Percentiles rank a stretch among this genome's conserved stretches.
Evolutionary conservation across 2,329 filamentous ascomycete genomes (phyloP).

Genomic region (Dactylellina haptotyla): DNA sequence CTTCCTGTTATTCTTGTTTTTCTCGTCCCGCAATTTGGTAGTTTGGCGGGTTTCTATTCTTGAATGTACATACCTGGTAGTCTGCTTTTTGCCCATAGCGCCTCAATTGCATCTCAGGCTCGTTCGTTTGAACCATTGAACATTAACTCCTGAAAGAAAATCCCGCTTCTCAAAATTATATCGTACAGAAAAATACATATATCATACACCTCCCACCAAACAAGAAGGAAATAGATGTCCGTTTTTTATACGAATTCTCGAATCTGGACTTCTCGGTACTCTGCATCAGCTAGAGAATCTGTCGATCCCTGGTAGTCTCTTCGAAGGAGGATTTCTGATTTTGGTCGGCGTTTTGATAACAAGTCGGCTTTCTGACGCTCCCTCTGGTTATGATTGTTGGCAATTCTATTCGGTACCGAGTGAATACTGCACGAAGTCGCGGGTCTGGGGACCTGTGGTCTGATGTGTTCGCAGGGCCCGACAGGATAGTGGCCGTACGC

Average conservation of each 20-base stretch:
- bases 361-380: constrained; percentile 32
- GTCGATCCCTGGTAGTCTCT: constrained; percentile 31
- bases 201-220: constrained; percentile 7
- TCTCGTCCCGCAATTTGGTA: background rate
- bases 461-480: constrained; percentile 11
- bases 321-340: constrained; percentile 29
- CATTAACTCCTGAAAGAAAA: no score
- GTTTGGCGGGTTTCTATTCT: constrained; percentile 4
- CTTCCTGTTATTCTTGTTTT: constrained; percentile 11
- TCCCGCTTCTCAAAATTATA: no score
- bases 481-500: constrained; percentile 50
- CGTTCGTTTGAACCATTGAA: no score
- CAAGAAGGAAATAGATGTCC: constrained; percentile 1
- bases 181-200: constrained; percentile 24
- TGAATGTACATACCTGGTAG: constrained; percentile 39
- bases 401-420: constrained; percentile 29
- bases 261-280: constrained; percentile 21
- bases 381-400: constrained; percentile 27
- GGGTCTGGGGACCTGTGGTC: background rate
- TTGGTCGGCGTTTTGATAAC: constrained; percentile 21
- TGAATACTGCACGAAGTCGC: constrained; percentile 26
- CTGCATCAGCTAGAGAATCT: constrained; percentile 36
- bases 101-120: background rate
- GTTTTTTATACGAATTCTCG: constrained; percentile 42
- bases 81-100: background rate